Percentiles rank a stretch among this genome's conserved stretches.
Conservation (phyloP, 2,329 filamentous ascomycete species). For the Talaromyces funiculosus region DNA sequence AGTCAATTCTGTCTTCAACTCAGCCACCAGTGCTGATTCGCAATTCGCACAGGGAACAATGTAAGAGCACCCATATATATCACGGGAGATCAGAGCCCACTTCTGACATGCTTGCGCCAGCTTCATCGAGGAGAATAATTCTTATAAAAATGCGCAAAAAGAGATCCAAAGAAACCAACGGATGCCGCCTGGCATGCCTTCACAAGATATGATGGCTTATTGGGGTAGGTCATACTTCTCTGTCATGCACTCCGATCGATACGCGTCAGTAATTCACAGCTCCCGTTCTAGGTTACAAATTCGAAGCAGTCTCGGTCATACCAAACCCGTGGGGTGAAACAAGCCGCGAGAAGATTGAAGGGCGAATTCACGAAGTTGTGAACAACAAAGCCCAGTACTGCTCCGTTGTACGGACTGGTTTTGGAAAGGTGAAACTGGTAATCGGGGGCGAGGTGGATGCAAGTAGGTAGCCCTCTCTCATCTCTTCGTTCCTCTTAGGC, state of each 20-base stretch:
- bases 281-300: slow-evolving; percentile 74
- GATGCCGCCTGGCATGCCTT: slow-evolving; percentile 49
- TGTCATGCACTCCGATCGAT: not conserved
- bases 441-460: slow-evolving; percentile 93
- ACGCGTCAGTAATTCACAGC: not conserved
- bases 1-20: not conserved
- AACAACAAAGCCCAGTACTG: slow-evolving; percentile 95
- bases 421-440: slow-evolving; percentile 68
- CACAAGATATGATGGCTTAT: slow-evolving; percentile 80
- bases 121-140: slow-evolving; percentile 88
- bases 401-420: slow-evolving; percentile 82
- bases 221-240: slow-evolving; percentile 62
- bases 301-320: slow-evolving; percentile 78
- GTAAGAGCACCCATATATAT: slow-evolving; percentile 31
- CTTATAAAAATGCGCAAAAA: slow-evolving; percentile 61
- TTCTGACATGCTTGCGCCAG: slow-evolving; percentile 41
- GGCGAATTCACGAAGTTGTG: slow-evolving; percentile 63
- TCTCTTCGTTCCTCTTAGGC: not conserved
- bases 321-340: slow-evolving; percentile 68
- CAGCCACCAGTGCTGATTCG: slow-evolving; percentile 15
- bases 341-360: slow-evolving; percentile 71
- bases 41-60: slow-evolving; percentile 47
- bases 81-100: slow-evolving; percentile 1
- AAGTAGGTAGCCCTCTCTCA: slow-evolving; percentile 46
- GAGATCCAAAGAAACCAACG: slow-evolving; percentile 50